Evolutionary conservation across 257 asterid species (phyloP).

Genomic region (Capsicum rhomboideum): DNA sequence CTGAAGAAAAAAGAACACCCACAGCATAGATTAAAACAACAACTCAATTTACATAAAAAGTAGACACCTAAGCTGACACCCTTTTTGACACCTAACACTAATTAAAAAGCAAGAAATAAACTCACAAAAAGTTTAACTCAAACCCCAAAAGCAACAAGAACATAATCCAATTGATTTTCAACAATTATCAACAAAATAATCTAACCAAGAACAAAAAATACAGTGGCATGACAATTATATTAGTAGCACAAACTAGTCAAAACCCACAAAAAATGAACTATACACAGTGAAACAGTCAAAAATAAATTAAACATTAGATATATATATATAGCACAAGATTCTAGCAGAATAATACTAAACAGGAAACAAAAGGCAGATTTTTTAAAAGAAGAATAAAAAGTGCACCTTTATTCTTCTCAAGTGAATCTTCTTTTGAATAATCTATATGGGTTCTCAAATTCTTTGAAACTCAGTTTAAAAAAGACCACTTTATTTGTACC

Average conservation of each 20-base stretch:
- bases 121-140: not conserved
- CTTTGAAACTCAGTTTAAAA: not conserved
- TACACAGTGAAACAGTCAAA: not conserved
- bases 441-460: not conserved
- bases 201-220: not conserved
- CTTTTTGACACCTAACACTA: not conserved
- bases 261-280: not conserved
- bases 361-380: not conserved
- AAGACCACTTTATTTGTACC: not conserved
- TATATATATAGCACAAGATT: not conserved
- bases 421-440: not conserved
- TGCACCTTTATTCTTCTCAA: not conserved
- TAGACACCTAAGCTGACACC: not conserved
- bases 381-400: not conserved
- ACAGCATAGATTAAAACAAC: not conserved
- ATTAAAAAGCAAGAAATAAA: not conserved
- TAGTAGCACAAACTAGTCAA: not conserved
- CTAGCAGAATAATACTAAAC: not conserved
- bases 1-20: not conserved
- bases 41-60: not conserved
- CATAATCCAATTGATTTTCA: not conserved
- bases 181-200: not conserved
- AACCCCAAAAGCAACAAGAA: not conserved
- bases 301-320: not conserved
- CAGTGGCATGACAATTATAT: not conserved